A percentile compares a stretch with the other conserved stretches of the same genome.
Evolutionary conservation across 208 protist species (phyloP).

Genomic region (Kentomonas sorsogonicus): DNA sequence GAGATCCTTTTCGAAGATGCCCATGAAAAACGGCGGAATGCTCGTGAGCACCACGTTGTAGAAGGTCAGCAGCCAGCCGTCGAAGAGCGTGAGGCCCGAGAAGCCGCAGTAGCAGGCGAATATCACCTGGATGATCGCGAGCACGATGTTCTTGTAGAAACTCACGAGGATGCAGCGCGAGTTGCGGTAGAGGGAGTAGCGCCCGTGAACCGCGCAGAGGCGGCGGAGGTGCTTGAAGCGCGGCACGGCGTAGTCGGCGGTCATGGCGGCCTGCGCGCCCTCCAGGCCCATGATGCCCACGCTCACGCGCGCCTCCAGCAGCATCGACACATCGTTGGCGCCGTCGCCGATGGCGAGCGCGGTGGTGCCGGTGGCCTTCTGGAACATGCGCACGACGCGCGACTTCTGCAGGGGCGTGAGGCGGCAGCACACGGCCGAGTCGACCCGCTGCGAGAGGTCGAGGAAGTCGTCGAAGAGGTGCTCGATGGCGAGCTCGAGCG

Average conservation of each 20-base stretch:
- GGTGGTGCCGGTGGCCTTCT: constrained; percentile 69
- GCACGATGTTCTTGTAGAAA: constrained; percentile 97
- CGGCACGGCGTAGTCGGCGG: constrained; percentile 93
- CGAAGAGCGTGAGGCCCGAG: constrained; percentile 86
- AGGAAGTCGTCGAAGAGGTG: constrained; percentile 71
- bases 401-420: constrained; percentile 89
- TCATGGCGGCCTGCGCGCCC: constrained; percentile 91
- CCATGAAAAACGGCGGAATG: constrained; percentile 85
- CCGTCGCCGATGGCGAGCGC: constrained; percentile 98
- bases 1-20: constrained; percentile 92
- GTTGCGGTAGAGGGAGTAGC: constrained; percentile 93
- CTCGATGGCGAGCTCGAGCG: constrained; percentile 64
- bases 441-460: constrained; percentile 61
- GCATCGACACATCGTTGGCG: constrained; percentile 98
- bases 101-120: constrained; percentile 88
- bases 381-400: constrained; percentile 88
- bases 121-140: constrained; percentile 88
- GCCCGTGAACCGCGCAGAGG: constrained; percentile 94
- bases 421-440: constrained; percentile 86
- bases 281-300: constrained; percentile 96
- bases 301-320: constrained; percentile 91
- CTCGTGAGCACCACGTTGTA: constrained; percentile 88
- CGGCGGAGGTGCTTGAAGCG: constrained; percentile 91
- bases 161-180: constrained; percentile 90
- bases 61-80: constrained; percentile 85